Evolutionary conservation across 163 green algal genomes (phyloP).

Genomic region (Scenedesmus sp.): DNA sequence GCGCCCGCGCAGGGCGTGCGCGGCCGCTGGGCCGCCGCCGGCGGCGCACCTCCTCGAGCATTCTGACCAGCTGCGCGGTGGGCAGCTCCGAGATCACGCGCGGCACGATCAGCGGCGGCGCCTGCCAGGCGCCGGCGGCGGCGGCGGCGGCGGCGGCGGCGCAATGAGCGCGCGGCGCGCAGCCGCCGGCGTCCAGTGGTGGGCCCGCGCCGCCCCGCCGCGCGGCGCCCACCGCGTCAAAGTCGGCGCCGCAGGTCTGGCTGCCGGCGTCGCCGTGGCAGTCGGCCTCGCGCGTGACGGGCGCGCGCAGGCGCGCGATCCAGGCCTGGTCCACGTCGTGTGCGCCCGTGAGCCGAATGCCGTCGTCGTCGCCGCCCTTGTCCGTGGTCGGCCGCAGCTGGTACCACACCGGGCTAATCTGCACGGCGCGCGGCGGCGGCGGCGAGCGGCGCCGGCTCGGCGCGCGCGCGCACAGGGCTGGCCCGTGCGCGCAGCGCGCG

Average conservation of each 20-base stretch:
- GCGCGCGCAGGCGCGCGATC: conserved; percentile 53
- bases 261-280: conserved; percentile 8
- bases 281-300: neutral
- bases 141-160: neutral
- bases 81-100: conserved; percentile 65
- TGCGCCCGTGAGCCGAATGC: conserved; percentile 47
- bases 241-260: conserved; percentile 3
- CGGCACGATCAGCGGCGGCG: conserved; percentile 57
- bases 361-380: neutral
- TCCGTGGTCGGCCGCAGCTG: conserved; percentile 62
- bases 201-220: too few species aligned
- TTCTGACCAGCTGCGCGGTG: neutral
- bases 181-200: too few species aligned
- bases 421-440: neutral
- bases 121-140: neutral
- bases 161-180: neutral
- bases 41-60: too few species aligned
- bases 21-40: too few species aligned
- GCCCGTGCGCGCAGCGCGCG: neutral
- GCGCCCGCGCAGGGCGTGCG: too few species aligned
- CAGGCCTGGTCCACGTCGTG: conserved; percentile 71
- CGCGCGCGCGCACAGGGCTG: neutral
- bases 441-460: neutral
- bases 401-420: conserved; percentile 76
- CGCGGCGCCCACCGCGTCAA: too few species aligned